These are phyloP conservation scores for Fragilaria crotonensis DNA, from an alignment of 108 stramenopile species.

Conservation along the genomic window DNA sequence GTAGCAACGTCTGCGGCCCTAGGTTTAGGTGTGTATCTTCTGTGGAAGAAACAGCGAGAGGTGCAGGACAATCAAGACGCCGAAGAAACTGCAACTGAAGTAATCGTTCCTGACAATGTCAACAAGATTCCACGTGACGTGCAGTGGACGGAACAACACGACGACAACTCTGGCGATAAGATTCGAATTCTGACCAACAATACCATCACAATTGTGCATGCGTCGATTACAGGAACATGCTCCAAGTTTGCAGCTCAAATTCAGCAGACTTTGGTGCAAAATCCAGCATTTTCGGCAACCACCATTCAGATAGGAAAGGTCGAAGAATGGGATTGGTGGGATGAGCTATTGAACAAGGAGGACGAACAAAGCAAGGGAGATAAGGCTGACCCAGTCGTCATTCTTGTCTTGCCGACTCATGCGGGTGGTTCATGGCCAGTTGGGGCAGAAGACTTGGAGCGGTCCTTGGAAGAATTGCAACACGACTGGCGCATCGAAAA, in stretches of 20 bases:
- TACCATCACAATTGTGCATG: slow-evolving; percentile 73
- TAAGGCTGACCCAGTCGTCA: slow-evolving; percentile 23
- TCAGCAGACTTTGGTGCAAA: slow-evolving; percentile 4
- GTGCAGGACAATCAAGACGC: no score
- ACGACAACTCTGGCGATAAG: no score
- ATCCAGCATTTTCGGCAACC: background rate
- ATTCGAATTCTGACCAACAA: slow-evolving; percentile 23
- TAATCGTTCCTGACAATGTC: no score
- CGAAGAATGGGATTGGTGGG: slow-evolving; percentile 85
- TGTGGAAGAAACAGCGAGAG: no score
- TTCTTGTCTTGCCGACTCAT: slow-evolving; percentile 71
- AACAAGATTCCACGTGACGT: no score
- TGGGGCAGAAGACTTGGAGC: slow-evolving; percentile 30
- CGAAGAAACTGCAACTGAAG: no score
- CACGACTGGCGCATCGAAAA: slow-evolving; percentile 84
- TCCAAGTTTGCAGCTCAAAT: slow-evolving; percentile 37
- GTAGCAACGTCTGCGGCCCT: no score
- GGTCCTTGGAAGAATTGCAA: slow-evolving; percentile 49
- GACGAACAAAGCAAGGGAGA: slow-evolving; percentile 18
- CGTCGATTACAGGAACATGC: slow-evolving; percentile 75
- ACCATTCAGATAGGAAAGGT: slow-evolving; percentile 38
- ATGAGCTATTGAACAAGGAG: slow-evolving; percentile 77
- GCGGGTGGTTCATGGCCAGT: slow-evolving; percentile 66
- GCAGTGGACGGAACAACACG: no score
- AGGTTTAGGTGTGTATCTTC: no score